Percentiles rank a stretch among this genome's conserved stretches.
Evolutionary conservation across 2,329 filamentous ascomycete species (phyloP).

Genomic region (Talaromyces sp.): DNA sequence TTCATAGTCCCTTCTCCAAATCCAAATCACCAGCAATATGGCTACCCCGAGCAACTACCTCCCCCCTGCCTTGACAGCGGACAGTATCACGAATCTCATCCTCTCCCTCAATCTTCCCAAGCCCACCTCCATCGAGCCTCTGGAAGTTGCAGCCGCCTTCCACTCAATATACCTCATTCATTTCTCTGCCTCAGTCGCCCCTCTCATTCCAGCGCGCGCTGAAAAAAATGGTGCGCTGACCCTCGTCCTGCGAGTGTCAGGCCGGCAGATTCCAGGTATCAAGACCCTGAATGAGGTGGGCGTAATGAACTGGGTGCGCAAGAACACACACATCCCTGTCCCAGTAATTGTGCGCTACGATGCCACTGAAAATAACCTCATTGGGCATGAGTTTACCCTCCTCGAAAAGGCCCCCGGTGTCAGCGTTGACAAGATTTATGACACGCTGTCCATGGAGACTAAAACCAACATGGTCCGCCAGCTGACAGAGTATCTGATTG

Average conservation of each 20-base stretch:
- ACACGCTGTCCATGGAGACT: constrained; percentile 16
- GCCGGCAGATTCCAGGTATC: constrained; percentile 31
- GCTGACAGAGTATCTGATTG: constrained; percentile 26
- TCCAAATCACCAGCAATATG: not conserved
- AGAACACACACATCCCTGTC: constrained; percentile 33
- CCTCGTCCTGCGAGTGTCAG: constrained; percentile 33
- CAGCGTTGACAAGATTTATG: constrained; percentile 28
- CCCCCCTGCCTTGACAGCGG: constrained; percentile 5
- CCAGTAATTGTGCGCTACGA: constrained; percentile 29
- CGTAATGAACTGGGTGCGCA: constrained; percentile 30
- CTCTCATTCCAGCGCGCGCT: not conserved
- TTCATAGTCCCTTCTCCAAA: no score
- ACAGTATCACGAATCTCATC: constrained; percentile 1
- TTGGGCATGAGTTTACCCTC: constrained; percentile 32
- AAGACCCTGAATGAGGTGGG: constrained; percentile 38
- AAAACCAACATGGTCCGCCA: constrained; percentile 25
- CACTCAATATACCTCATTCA: constrained; percentile 14
- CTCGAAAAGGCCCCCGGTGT: constrained; percentile 25
- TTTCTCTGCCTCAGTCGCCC: not conserved
- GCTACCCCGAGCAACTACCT: constrained; percentile 3
- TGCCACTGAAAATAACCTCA: constrained; percentile 23
- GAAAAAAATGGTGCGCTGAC: not conserved
- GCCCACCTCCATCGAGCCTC: constrained; percentile 4
- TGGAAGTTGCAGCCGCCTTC: constrained; percentile 12
- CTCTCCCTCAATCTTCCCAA: constrained; percentile 1